Evolutionary conservation across 352 stramenopile genomes (phyloP).

Genomic region (Phytophthora cactorum): DNA sequence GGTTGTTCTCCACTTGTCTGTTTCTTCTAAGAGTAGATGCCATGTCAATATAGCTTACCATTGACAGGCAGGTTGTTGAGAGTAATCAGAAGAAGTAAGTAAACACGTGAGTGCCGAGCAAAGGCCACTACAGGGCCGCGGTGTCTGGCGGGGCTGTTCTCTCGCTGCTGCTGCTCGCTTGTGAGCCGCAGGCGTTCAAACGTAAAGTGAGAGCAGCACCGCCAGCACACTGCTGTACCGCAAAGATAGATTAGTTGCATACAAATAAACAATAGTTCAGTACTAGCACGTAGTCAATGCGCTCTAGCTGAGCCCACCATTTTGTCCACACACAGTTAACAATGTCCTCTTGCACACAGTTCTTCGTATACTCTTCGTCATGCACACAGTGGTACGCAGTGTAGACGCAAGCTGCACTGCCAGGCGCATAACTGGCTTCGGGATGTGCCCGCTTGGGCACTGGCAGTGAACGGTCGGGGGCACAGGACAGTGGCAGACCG

Average conservation of each 20-base stretch:
- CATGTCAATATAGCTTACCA: neutral
- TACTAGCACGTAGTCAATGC: neutral
- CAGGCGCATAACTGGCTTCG: neutral
- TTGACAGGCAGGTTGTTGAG: neutral
- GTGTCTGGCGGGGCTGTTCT: neutral
- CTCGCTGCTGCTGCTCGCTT: neutral
- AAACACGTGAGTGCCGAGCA: neutral
- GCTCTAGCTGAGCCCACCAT: no score
- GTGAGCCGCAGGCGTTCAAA: neutral
- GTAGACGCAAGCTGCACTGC: constrained; percentile 1
- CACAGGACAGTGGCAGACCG: neutral
- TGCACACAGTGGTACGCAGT: neutral
- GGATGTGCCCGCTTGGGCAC: neutral
- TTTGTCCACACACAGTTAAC: no score
- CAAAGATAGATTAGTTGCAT: neutral
- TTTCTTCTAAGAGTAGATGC: neutral
- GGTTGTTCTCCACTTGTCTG: neutral
- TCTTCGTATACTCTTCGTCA: neutral
- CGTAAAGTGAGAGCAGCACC: neutral
- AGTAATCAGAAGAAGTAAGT: neutral
- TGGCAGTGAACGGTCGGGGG: neutral
- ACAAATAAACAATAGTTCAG: neutral
- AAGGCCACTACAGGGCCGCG: neutral
- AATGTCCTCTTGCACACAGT: neutral
- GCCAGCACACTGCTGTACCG: neutral